Percentiles rank a stretch among this genome's conserved stretches.
phyloP scores from a whole-genome alignment of 306 rosid species.

The Gleditsia sinensis region DNA sequence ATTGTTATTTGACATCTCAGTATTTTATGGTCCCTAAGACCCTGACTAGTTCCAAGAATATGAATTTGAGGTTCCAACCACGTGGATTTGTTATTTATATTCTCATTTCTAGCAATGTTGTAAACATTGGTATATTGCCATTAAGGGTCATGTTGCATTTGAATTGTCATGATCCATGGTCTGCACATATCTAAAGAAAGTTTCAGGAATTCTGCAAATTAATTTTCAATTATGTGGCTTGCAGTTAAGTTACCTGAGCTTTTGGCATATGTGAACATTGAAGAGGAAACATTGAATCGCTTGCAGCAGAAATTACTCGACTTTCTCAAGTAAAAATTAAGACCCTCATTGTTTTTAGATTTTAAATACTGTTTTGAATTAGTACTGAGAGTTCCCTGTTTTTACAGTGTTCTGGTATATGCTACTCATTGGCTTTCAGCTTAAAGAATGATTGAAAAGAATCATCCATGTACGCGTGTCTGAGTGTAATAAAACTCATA shows the following conservation, averaged over 20 bases:
- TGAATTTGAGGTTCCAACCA: not conserved
- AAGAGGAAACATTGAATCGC: slow-evolving; percentile 71
- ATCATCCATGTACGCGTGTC: too few species aligned
- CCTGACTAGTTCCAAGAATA: slow-evolving; percentile 23
- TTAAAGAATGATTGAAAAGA: not conserved
- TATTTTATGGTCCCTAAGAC: slow-evolving; percentile 2
- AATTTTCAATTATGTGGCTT: slow-evolving; percentile 38
- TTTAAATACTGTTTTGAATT: slow-evolving; percentile 11
- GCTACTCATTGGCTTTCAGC: slow-evolving; percentile 11
- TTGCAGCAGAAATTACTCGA: slow-evolving; percentile 73
- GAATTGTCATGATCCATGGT: slow-evolving; percentile 16
- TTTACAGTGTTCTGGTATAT: not conserved
- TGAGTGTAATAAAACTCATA: not conserved
- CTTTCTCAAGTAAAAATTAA: slow-evolving; percentile 66
- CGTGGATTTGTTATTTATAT: slow-evolving; percentile 18
- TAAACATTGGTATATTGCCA: not conserved
- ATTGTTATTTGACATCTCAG: not conserved
- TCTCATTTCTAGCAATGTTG: not conserved
- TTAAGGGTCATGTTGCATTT: not conserved
- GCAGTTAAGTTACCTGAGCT: slow-evolving; percentile 94
- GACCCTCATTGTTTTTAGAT: slow-evolving; percentile 17
- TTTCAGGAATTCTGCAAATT: slow-evolving; percentile 22
- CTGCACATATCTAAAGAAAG: slow-evolving; percentile 21
- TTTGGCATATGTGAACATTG: slow-evolving; percentile 76
- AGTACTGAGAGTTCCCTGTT: not conserved